Percentiles rank a stretch among this genome's conserved stretches.
These are phyloP conservation scores for Coffea canephora DNA, from an alignment of 257 asterid species.

Conservation along the genomic window DNA sequence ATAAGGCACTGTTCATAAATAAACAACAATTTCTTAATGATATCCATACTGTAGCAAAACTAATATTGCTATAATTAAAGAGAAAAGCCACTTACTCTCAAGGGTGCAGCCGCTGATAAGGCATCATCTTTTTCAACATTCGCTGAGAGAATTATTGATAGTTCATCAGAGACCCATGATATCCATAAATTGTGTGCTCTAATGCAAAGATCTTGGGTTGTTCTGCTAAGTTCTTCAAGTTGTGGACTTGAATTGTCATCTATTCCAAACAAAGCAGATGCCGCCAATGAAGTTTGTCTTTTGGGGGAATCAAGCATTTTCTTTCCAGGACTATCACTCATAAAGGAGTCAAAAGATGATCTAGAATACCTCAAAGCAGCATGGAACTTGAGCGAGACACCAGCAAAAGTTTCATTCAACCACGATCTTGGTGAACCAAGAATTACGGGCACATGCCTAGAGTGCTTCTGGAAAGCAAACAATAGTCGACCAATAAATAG, in stretches of 20 bases:
- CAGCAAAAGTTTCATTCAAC: constrained; percentile 49
- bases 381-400: constrained; percentile 37
- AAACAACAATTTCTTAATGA: not conserved
- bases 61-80: not conserved
- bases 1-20: not conserved
- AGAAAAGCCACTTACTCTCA: constrained; percentile 60
- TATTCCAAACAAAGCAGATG: constrained; percentile 70
- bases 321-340: constrained; percentile 57
- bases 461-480: constrained; percentile 93
- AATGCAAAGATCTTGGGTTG: constrained; percentile 70
- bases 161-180: constrained; percentile 83
- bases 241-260: constrained; percentile 79
- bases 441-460: constrained; percentile 78
- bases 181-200: constrained; percentile 93
- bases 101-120: constrained; percentile 66
- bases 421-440: constrained; percentile 98
- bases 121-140: constrained; percentile 77
- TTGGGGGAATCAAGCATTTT: constrained; percentile 59
- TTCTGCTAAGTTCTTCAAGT: constrained; percentile 71
- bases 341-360: constrained; percentile 42
- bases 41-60: not conserved
- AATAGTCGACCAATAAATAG: constrained; percentile 85
- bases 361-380: constrained; percentile 40
- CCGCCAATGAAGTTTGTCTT: constrained; percentile 62
- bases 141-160: constrained; percentile 52